Percentiles rank a stretch among this genome's conserved stretches.
Evolutionary conservation across 2,329 filamentous ascomycete species (phyloP).

Genomic region (Aspergillus ochraceus): DNA sequence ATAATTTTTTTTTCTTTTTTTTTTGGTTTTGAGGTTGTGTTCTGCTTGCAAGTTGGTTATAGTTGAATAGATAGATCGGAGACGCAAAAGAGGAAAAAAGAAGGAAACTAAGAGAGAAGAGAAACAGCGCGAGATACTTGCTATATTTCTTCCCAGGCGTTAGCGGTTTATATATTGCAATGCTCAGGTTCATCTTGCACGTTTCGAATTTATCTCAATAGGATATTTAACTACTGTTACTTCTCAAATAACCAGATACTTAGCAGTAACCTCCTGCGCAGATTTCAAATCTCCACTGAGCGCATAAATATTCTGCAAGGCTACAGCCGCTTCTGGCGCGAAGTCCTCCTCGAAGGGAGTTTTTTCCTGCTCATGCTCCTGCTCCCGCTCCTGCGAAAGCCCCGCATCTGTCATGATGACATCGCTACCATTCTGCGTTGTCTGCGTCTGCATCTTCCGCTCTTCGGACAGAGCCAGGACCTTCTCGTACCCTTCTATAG

Average conservation of each 20-base stretch:
- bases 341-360: slow-evolving; percentile 56
- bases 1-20: no score
- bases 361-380: not conserved
- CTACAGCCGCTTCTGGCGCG: slow-evolving; percentile 70
- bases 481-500: slow-evolving; percentile 68
- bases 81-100: no score
- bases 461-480: slow-evolving; percentile 53
- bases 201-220: not conserved
- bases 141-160: no score
- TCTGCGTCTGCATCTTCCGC: slow-evolving; percentile 39
- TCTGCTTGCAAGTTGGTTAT: not conserved
- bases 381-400: slow-evolving; percentile 6
- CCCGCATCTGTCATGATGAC: slow-evolving; percentile 20
- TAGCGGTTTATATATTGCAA: not conserved
- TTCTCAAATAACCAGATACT: slow-evolving; percentile 55
- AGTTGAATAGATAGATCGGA: not conserved
- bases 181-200: no score
- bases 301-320: slow-evolving; percentile 67
- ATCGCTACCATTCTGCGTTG: slow-evolving; percentile 37
- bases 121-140: no score
- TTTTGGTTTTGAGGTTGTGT: not conserved
- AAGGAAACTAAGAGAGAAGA: no score
- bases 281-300: slow-evolving; percentile 62
- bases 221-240: not conserved
- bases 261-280: slow-evolving; percentile 61